Percentiles rank a stretch among this genome's conserved stretches.
phyloP scores from a whole-genome alignment of 2,329 filamentous ascomycete genomes.

The Fusarium siculi region DNA sequence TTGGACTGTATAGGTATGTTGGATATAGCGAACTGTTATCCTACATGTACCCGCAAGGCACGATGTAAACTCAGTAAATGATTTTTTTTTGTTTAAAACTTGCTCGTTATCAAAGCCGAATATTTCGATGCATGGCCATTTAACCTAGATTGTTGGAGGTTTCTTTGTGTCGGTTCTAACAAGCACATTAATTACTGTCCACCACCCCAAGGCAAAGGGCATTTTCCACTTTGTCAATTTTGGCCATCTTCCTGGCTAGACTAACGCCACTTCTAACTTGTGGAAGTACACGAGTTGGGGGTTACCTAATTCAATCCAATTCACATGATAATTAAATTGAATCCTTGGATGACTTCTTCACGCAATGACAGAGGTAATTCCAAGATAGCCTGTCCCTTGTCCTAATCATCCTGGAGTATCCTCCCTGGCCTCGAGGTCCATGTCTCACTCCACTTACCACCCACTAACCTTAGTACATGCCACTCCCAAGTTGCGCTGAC shows the following conservation, averaged over 20 bases:
- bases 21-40: slow-evolving; percentile 18
- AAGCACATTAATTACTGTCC: neutral
- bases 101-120: neutral
- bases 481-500: slow-evolving; percentile 28
- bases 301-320: neutral
- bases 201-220: neutral
- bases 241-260: neutral
- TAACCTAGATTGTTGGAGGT: too few relatives aligned
- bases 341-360: neutral
- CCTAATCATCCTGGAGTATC: neutral
- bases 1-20: neutral
- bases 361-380: neutral
- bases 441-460: slow-evolving; percentile 17
- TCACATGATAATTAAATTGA: neutral
- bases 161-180: neutral
- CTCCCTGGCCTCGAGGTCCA: neutral
- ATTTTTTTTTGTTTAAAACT: slow-evolving; percentile 19
- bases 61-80: neutral
- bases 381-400: neutral
- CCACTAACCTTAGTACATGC: slow-evolving; percentile 23
- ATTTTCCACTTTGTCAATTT: neutral
- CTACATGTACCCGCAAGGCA: slow-evolving; percentile 26
- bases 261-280: neutral
- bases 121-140: neutral
- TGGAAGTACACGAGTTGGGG: neutral